Percentiles rank a stretch among this genome's conserved stretches.
phyloP scores from a whole-genome alignment of 192 early-diverging fungal species.

The Coemansia erecta region DNA sequence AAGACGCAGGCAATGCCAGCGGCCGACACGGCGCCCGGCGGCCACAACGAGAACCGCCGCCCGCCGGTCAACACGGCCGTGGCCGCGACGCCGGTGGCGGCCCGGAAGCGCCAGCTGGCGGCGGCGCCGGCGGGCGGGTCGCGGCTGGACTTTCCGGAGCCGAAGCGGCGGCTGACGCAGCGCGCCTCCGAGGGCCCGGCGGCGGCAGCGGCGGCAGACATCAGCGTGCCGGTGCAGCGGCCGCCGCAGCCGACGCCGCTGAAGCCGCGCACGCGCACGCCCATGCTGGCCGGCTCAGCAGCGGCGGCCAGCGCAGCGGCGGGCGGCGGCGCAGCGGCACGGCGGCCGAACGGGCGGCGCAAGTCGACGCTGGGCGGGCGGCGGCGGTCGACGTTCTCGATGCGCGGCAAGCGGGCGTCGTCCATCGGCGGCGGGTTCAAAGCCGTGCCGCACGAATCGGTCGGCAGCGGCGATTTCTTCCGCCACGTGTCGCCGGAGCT shows the following conservation, averaged over 20 bases:
- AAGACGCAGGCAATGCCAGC: background rate
- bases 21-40: background rate
- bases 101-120: background rate
- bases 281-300: background rate
- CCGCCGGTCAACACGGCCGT: background rate
- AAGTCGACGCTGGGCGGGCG: slow-evolving; percentile 37
- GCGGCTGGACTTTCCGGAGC: slow-evolving; percentile 34
- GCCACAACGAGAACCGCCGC: background rate
- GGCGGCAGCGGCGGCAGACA: slow-evolving; percentile 15
- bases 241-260: slow-evolving; percentile 46
- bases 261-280: slow-evolving; percentile 40
- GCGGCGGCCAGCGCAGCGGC: too few species aligned
- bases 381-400: slow-evolving; percentile 57
- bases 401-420: slow-evolving; percentile 58
- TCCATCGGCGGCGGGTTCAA: slow-evolving; percentile 58
- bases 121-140: slow-evolving; percentile 1
- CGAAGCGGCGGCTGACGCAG: slow-evolving; percentile 34
- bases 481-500: slow-evolving; percentile 65
- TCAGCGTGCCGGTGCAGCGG: slow-evolving; percentile 35
- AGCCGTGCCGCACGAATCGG: slow-evolving; percentile 60
- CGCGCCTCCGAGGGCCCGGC: background rate
- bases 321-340: too few species aligned
- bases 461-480: slow-evolving; percentile 60
- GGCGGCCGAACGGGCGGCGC: slow-evolving; percentile 12
- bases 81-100: background rate